Evolutionary conservation across 257 asterid genomes (phyloP).

Genomic region (Penstemon barbatus): DNA sequence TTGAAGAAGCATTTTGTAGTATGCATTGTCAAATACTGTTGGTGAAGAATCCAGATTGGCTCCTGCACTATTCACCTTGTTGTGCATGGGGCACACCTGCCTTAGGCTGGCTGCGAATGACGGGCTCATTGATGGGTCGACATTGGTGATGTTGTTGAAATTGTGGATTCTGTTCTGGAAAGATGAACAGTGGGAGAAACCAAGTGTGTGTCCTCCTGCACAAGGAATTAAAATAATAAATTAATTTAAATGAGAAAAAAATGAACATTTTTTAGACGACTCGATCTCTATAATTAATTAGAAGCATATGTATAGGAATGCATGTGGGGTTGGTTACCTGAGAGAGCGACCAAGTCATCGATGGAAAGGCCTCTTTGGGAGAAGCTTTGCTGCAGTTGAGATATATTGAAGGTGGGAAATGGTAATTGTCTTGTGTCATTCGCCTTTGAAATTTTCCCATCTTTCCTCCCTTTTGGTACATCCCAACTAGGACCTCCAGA

Average conservation of each 20-base stretch:
- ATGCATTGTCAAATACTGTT: slow-evolving; percentile 63
- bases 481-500: slow-evolving; percentile 80
- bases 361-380: slow-evolving; percentile 64
- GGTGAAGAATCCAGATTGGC: slow-evolving; percentile 69
- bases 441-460: slow-evolving; percentile 70
- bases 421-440: slow-evolving; percentile 65
- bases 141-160: slow-evolving; percentile 69
- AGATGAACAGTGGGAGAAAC: slow-evolving; percentile 82
- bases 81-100: slow-evolving; percentile 52
- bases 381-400: slow-evolving; percentile 63
- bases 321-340: slow-evolving; percentile 37
- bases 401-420: slow-evolving; percentile 55
- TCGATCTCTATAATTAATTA: not conserved
- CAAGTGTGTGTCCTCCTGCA: slow-evolving; percentile 84
- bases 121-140: slow-evolving; percentile 69
- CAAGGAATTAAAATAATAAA: not conserved
- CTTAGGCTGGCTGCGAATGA: slow-evolving; percentile 55
- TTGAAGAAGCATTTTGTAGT: slow-evolving; percentile 63
- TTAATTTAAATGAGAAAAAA: not conserved
- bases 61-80: slow-evolving; percentile 61
- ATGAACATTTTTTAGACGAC: too few species aligned
- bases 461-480: slow-evolving; percentile 79
- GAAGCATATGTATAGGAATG: too few species aligned
- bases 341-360: slow-evolving; percentile 66
- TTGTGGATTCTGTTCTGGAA: slow-evolving; percentile 57